Evolutionary conservation across 2,329 filamentous ascomycete genomes (phyloP).

Genomic region (Pseudocercospora fijiensis): DNA sequence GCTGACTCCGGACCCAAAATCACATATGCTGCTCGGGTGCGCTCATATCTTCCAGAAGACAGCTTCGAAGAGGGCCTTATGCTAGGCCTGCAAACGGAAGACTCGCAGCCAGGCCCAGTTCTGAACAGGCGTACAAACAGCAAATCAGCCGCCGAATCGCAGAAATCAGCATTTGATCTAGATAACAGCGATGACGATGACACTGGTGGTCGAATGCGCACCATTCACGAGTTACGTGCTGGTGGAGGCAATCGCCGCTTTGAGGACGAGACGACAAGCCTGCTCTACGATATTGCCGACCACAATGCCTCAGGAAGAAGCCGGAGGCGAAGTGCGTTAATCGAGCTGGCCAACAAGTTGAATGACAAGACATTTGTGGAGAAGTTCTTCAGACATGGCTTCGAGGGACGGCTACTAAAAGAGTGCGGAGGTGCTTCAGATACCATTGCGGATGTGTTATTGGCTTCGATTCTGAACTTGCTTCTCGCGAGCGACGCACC

Average conservation of each 20-base stretch:
- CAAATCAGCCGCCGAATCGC: conserved; percentile 22
- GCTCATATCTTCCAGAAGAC: conserved; percentile 59
- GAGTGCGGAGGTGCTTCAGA: conserved; percentile 52
- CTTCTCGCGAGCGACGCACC: conserved; percentile 63
- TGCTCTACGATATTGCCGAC: conserved; percentile 60
- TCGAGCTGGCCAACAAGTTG: conserved; percentile 57
- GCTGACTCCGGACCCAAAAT: conserved; percentile 44
- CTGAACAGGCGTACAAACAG: conserved; percentile 13
- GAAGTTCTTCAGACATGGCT: conserved; percentile 72
- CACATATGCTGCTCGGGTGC: conserved; percentile 58
- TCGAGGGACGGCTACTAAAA: conserved; percentile 67
- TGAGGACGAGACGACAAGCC: conserved; percentile 54
- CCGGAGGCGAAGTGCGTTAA: conserved; percentile 53
- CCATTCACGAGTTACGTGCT: conserved; percentile 62
- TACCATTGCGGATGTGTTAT: conserved; percentile 57
- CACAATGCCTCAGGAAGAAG: conserved; percentile 44
- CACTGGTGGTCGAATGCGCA: conserved; percentile 49
- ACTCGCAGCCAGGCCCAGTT: conserved; percentile 22
- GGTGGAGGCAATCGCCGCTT: conserved; percentile 59
- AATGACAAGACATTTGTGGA: conserved; percentile 61
- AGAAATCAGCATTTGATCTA: conserved; percentile 35
- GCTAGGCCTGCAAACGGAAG: conserved; percentile 34
- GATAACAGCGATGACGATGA: conserved; percentile 51
- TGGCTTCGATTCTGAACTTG: conserved; percentile 63
- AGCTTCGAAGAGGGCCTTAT: conserved; percentile 42